Evolutionary conservation across 176 grass and related monocot species (phyloP).

Genomic region (Cenchrus americanus): DNA sequence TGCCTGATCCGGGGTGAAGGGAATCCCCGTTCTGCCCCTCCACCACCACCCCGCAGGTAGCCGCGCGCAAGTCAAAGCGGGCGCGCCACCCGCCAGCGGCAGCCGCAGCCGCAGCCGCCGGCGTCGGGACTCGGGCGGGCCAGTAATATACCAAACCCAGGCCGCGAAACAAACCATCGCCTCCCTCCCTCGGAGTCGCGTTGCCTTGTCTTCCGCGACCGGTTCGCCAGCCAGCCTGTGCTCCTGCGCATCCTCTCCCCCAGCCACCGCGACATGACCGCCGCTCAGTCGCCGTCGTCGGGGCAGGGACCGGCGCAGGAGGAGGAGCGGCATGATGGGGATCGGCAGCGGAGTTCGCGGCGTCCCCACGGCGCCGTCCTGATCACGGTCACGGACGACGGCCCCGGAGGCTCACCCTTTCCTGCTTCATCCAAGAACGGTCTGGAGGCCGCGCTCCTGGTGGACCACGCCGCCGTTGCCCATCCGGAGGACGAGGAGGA

Average conservation of each 20-base stretch:
- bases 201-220: background rate
- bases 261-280: background rate
- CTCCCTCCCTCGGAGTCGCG: background rate
- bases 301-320: background rate
- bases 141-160: constrained; percentile 30
- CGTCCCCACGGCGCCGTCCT: constrained; percentile 40
- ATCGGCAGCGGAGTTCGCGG: background rate
- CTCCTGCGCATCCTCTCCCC: background rate
- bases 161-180: constrained; percentile 4
- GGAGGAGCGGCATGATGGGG: no score
- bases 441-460: background rate
- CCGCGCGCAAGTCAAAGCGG: constrained; percentile 28
- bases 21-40: constrained; percentile 13
- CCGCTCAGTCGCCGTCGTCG: background rate
- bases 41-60: background rate
- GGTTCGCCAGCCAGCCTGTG: background rate
- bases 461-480: background rate
- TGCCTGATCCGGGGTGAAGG: no score
- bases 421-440: constrained; percentile 33
- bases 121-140: background rate
- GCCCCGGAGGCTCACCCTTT: background rate
- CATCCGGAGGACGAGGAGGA: background rate
- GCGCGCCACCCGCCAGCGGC: background rate
- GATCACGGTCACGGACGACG: constrained; percentile 44
- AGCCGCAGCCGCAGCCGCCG: background rate